These are phyloP conservation scores for Fusarium xylarioides DNA, from an alignment of 2,329 filamentous ascomycete species.

Conservation along the genomic window DNA sequence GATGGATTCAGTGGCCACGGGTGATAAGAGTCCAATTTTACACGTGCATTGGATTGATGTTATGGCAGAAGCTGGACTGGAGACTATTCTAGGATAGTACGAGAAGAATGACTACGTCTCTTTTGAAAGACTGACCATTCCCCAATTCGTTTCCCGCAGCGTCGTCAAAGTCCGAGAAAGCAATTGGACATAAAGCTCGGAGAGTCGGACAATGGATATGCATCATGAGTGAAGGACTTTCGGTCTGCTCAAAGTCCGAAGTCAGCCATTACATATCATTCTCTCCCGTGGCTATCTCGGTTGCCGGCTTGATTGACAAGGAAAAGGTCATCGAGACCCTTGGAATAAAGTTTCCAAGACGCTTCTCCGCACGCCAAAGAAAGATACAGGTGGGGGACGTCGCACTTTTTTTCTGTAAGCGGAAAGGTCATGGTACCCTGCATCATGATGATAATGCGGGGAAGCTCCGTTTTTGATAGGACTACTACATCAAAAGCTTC, in stretches of 20 bases:
- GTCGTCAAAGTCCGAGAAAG: background rate
- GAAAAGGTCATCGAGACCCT: background rate
- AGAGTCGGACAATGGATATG: background rate
- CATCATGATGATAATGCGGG: background rate
- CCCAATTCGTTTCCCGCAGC: background rate
- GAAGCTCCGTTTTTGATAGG: background rate
- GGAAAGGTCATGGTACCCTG: background rate
- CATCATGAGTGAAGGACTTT: background rate
- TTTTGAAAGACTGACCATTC: too few relatives aligned
- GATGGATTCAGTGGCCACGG: background rate
- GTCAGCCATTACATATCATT: background rate
- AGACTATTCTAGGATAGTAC: background rate
- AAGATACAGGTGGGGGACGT: background rate
- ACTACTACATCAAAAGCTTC: background rate
- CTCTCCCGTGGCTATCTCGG: background rate
- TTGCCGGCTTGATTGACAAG: background rate
- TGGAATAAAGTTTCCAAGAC: background rate
- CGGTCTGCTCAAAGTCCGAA: background rate
- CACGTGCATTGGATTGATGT: background rate
- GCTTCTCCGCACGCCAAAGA: background rate
- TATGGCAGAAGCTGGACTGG: background rate
- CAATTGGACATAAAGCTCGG: background rate
- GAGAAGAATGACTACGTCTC: accelerated
- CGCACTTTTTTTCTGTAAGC: conserved; percentile 8
- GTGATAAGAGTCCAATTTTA: background rate